A percentile compares a stretch with the other conserved stretches of the same genome.
phyloP scores from a whole-genome alignment of 352 stramenopile species.

The Phytopythium delawarense region DNA sequence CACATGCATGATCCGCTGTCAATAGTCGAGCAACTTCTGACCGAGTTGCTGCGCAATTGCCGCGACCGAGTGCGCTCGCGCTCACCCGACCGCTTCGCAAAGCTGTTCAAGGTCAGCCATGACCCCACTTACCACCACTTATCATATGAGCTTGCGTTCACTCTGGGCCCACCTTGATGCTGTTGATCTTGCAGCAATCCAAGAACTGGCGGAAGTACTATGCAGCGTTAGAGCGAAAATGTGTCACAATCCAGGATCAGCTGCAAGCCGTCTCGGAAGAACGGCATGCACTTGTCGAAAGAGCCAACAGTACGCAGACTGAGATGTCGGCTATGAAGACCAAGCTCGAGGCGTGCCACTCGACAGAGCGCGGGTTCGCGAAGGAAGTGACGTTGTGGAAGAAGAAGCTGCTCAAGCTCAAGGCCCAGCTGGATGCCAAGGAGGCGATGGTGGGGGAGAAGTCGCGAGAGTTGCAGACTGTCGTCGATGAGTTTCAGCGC shows the following conservation, averaged over 20 bases:
- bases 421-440: conserved; percentile 38
- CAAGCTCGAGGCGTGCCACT: conserved; percentile 18
- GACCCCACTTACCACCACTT: background rate
- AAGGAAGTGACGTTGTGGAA: conserved; percentile 43
- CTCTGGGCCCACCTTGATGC: background rate
- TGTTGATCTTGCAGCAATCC: conserved; percentile 30
- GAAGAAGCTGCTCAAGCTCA: conserved; percentile 53
- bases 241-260: conserved; percentile 24
- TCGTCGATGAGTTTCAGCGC: conserved; percentile 22
- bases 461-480: conserved; percentile 20
- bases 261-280: conserved; percentile 27
- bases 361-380: conserved; percentile 26
- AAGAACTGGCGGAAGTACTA: conserved; percentile 77
- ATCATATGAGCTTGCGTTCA: background rate
- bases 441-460: conserved; percentile 27
- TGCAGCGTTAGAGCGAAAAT: conserved; percentile 44
- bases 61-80: conserved; percentile 42
- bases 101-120: conserved; percentile 49
- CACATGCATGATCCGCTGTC: background rate
- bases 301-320: conserved; percentile 19
- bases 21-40: conserved; percentile 59
- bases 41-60: conserved; percentile 55
- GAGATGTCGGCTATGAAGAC: conserved; percentile 15
- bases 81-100: conserved; percentile 41
- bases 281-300: conserved; percentile 26